Evolutionary conservation across 495 filamentous ascomycete genomes (phyloP).

Genomic region (Xylaria bambusicola): DNA sequence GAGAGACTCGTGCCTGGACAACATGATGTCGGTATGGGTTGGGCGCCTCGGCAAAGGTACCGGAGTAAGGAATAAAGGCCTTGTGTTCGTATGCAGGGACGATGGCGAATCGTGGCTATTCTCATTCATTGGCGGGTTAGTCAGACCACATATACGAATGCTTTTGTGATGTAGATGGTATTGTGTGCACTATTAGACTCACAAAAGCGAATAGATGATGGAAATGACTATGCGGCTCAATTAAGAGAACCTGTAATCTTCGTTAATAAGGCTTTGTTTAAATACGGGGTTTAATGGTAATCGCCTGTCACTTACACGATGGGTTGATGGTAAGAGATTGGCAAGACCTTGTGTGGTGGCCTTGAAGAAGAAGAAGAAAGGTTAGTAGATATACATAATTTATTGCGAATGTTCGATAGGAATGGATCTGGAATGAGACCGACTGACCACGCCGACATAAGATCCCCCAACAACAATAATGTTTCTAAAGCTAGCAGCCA

Average conservation of each 20-base stretch:
- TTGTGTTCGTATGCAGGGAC: constrained; percentile 54
- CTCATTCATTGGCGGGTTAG: not conserved
- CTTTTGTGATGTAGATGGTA: not conserved
- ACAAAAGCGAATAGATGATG: constrained; percentile 58
- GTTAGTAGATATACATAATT: not conserved
- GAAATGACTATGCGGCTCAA: constrained; percentile 56
- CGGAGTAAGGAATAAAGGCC: constrained; percentile 56
- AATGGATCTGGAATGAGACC: no score
- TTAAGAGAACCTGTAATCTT: constrained; percentile 44
- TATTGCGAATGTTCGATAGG: no score
- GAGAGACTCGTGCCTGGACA: constrained; percentile 46
- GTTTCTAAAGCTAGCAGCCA: constrained; percentile 21
- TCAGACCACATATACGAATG: not conserved
- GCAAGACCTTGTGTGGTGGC: constrained; percentile 29
- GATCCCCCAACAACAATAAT: constrained; percentile 33
- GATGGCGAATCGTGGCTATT: constrained; percentile 54
- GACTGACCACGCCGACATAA: constrained; percentile 31
- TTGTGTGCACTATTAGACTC: constrained; percentile 20
- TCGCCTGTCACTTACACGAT: constrained; percentile 25
- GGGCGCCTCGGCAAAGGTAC: constrained; percentile 39
- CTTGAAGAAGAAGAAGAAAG: constrained; percentile 11
- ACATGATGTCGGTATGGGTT: constrained; percentile 40
- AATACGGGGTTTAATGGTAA: not conserved
- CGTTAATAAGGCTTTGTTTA: not conserved
- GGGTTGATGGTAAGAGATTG: constrained; percentile 27